Base-by-base conservation (phyloP, 2,329 filamentous ascomycete species). In the Aureobasidium sp. region DNA sequence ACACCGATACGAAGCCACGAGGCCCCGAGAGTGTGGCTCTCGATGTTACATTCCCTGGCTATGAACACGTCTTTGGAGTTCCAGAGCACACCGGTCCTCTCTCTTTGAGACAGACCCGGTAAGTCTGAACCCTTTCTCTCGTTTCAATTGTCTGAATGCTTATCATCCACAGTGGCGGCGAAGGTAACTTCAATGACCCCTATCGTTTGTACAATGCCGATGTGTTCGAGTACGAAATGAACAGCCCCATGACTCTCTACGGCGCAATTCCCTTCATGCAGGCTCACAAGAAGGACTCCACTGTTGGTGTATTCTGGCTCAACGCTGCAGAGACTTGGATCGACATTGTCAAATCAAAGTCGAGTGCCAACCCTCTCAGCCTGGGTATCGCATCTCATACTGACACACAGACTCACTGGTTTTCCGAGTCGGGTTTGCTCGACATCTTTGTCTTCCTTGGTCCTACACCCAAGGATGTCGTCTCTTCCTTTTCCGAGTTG, bases 261-360 rank as follows among this genome's bases (percentile, higher is more conserved):
- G 94, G 94, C n/a, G 80, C 91, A 8, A 97, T 99, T 67, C 94
- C 94, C 2, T 89, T 97, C 70, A 95, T 99, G 90, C 94, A 97
- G 74, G 94, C 94, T 19, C 93, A 99, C 71, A 88, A 88, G 68
- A 95, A 93, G 73, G 88, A 87, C 69, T 97, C 93, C 0, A 94
- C 90, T 0, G 93, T 97, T 31, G 94, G 91, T 64, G 87, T 99
- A 15, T 96, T 99, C 75, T 99, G 94, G 94, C 82, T 99, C 60
- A 99, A 96, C 71, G 90, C 86, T 54, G 94, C 94, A 3, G 94
- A 99, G 77, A 97, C 93, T 0, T 99, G 94, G 94, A 82, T 99
- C 57, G 94, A 99, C 73, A 88, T 99, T 65, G 84, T 87, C 70
- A 99, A 97, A 76, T 77, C 81, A 54, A 90, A 87, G 69, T 81